These are phyloP conservation scores for Leccinellum rugosiceps DNA, from an alignment of 768 basidiomycete species.

Conservation along the genomic window DNA sequence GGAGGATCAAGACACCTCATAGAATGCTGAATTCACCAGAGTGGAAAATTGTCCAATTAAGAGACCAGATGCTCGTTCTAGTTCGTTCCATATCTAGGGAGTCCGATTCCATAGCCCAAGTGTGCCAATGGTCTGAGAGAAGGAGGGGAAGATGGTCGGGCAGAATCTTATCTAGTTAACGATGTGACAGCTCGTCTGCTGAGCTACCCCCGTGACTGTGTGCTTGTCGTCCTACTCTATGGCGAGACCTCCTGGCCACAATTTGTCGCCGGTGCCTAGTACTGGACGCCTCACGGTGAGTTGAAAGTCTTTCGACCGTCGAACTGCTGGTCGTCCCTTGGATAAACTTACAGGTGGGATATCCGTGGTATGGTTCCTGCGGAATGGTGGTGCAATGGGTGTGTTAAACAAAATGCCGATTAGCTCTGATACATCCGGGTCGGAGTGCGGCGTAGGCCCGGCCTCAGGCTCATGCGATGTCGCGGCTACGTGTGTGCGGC, in stretches of 20 bases:
- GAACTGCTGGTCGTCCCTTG: neutral
- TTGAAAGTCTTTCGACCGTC: slow-evolving; percentile 1
- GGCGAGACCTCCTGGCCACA: slow-evolving; percentile 1
- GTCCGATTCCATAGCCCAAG: too few species aligned
- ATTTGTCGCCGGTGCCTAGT: slow-evolving; percentile 1
- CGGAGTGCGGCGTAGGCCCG: too few species aligned
- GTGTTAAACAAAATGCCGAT: slow-evolving; percentile 21
- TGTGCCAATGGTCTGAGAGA: too few species aligned
- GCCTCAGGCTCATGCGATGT: too few species aligned
- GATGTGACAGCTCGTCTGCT: neutral
- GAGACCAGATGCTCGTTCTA: neutral
- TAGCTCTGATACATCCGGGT: slow-evolving; percentile 9
- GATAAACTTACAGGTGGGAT: slow-evolving; percentile 22
- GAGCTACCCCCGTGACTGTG: slow-evolving; percentile 5
- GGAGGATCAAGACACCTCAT: too few species aligned
- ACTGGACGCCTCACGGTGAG: slow-evolving; percentile 12
- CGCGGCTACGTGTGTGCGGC: neutral
- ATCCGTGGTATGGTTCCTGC: neutral
- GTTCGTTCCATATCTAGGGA: neutral
- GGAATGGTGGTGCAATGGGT: slow-evolving; percentile 15
- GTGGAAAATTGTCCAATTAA: too few species aligned
- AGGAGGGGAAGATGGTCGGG: neutral
- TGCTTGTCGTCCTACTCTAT: slow-evolving; percentile 11
- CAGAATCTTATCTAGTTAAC: neutral
- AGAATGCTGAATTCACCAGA: too few species aligned